A percentile compares a stretch with the other conserved stretches of the same genome.
Evolutionary conservation across 345 rosid genomes (phyloP).

Genomic region (Punica granatum): DNA sequence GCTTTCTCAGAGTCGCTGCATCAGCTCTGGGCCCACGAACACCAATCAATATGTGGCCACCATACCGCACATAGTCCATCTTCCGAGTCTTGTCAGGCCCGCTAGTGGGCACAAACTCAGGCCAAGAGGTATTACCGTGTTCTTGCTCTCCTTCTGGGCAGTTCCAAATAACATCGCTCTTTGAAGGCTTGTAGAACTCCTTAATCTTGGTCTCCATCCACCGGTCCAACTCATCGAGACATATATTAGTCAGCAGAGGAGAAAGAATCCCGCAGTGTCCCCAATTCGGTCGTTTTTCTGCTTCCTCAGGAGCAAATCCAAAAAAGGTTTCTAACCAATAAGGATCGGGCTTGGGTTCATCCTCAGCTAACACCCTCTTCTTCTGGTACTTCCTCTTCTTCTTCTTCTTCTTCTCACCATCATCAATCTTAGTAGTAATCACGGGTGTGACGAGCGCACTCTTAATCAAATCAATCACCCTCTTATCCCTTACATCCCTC

Average conservation of each 20-base stretch:
- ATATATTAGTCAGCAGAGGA: conserved; percentile 80
- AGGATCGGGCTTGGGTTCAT: conserved; percentile 99
- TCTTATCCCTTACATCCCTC: conserved; percentile 96
- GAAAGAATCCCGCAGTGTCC: conserved; percentile 93
- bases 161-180: conserved; percentile 91
- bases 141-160: conserved; percentile 87
- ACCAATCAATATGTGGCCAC: conserved; percentile 91
- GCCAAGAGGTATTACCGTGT: conserved; percentile 96
- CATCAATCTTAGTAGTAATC: conserved; percentile 47
- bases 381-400: conserved; percentile 83
- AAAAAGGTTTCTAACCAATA: conserved; percentile 95
- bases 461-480: conserved; percentile 79
- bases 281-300: conserved; percentile 81
- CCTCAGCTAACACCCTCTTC: conserved; percentile 87
- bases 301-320: conserved; percentile 97
- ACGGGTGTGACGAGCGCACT: conserved; percentile 76
- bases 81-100: conserved; percentile 95
- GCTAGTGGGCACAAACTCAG: conserved; percentile 95
- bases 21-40: conserved; percentile 91
- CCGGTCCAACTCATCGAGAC: conserved; percentile 84
- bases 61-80: conserved; percentile 78
- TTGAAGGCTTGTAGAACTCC: conserved; percentile 85
- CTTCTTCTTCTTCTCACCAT: conserved; percentile 59
- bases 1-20: conserved; percentile 89
- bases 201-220: conserved; percentile 85